These are phyloP conservation scores for Pogostemon cablin DNA, from an alignment of 257 asterid genomes.

Conservation along the genomic window DNA sequence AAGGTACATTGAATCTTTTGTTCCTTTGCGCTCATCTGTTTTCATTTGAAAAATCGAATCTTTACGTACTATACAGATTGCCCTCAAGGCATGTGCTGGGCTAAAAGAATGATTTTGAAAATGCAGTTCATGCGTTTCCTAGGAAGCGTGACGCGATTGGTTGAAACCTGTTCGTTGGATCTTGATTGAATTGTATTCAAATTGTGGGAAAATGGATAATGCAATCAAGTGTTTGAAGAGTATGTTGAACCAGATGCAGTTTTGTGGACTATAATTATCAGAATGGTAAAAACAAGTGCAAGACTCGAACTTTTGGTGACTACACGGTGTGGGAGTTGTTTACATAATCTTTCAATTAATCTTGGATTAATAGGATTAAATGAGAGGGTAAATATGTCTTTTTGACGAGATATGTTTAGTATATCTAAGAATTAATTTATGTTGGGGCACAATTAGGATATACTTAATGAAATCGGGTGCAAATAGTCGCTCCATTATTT, in stretches of 20 bases:
- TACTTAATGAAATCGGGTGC: too few relatives aligned
- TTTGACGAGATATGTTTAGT: too few relatives aligned
- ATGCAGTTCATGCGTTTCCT: not conserved
- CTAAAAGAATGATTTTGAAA: slow-evolving; percentile 49
- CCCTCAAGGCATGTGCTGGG: slow-evolving; percentile 67
- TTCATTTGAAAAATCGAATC: slow-evolving; percentile 47
- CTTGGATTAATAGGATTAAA: too few relatives aligned
- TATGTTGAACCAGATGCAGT: slow-evolving; percentile 65
- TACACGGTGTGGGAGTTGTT: too few relatives aligned
- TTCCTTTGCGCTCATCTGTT: slow-evolving; percentile 45
- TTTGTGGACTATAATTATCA: slow-evolving; percentile 65
- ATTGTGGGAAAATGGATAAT: slow-evolving; percentile 61
- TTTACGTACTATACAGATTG: slow-evolving; percentile 45
- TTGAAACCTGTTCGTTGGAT: slow-evolving; percentile 46
- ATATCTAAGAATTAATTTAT: too few relatives aligned
- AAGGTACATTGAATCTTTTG: slow-evolving; percentile 45
- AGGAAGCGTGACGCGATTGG: slow-evolving; percentile 44
- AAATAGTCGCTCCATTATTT: not conserved
- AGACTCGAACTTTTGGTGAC: too few relatives aligned
- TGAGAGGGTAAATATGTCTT: too few relatives aligned
- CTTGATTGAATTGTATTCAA: slow-evolving; percentile 63
- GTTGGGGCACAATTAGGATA: too few relatives aligned
- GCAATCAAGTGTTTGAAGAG: slow-evolving; percentile 65
- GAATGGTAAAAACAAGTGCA: too few relatives aligned
- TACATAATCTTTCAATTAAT: too few relatives aligned